Evolutionary conservation across 1,284 basidiomycete species (phyloP).

Genomic region (Wolfiporia cocos): DNA sequence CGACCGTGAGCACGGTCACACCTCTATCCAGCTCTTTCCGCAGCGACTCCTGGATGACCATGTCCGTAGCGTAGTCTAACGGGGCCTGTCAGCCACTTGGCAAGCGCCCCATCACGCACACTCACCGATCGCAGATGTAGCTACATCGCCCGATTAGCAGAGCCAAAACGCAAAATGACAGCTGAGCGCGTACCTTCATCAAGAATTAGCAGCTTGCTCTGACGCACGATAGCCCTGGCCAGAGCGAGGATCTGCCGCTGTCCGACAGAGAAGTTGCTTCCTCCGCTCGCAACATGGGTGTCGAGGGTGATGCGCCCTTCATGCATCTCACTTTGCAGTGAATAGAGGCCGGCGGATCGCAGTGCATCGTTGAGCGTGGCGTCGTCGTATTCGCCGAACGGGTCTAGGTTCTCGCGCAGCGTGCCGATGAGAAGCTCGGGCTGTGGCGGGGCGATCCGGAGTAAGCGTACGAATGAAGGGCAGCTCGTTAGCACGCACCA

Average conservation of each 20-base stretch:
- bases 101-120: not conserved
- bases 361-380: conserved; percentile 48
- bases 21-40: conserved; percentile 45
- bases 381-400: conserved; percentile 71
- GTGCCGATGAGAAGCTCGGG: conserved; percentile 62
- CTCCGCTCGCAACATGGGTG: conserved; percentile 46
- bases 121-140: conserved; percentile 27
- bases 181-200: conserved; percentile 47
- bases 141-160: conserved; percentile 6
- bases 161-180: not conserved
- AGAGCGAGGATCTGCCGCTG: conserved; percentile 61
- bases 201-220: conserved; percentile 53
- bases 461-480: not conserved
- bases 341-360: conserved; percentile 47
- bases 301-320: conserved; percentile 44
- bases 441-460: conserved; percentile 21
- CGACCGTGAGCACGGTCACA: conserved; percentile 61
- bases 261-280: conserved; percentile 64
- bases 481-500: conserved; percentile 14
- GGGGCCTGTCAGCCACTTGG: conserved; percentile 4
- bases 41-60: conserved; percentile 52
- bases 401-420: conserved; percentile 56
- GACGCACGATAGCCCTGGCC: too few relatives aligned
- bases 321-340: conserved; percentile 41
- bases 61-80: conserved; percentile 52